These are phyloP conservation scores for Hyaloscypha finlandica DNA, from an alignment of 495 filamentous ascomycete species.

Conservation along the genomic window DNA sequence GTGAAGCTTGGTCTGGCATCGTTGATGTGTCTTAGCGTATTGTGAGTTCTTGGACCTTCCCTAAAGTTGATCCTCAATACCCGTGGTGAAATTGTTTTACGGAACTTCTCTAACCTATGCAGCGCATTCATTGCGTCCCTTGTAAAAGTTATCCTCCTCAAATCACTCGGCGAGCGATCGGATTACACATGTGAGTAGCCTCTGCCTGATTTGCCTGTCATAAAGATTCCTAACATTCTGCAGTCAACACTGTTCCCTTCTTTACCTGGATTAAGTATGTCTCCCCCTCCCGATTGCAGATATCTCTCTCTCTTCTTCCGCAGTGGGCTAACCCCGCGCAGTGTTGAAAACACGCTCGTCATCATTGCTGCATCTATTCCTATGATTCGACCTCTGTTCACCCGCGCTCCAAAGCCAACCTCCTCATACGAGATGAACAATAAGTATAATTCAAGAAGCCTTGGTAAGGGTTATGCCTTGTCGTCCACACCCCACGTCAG, in stretches of 20 bases:
- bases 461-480: background rate
- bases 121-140: too few species aligned
- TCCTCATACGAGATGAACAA: conserved; percentile 2
- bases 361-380: too few species aligned
- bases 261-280: conserved; percentile 6
- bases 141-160: too few species aligned
- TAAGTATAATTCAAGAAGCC: background rate
- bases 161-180: too few species aligned
- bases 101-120: too few species aligned
- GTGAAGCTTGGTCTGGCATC: too few species aligned
- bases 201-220: too few species aligned
- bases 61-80: background rate
- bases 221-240: background rate
- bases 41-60: background rate
- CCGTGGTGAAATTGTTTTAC: background rate
- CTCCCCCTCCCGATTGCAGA: background rate
- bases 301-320: background rate
- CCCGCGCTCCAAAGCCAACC: background rate
- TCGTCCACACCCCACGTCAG: background rate
- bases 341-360: too few species aligned
- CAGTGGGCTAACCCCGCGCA: too few species aligned
- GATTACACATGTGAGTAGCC: too few species aligned
- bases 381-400: background rate
- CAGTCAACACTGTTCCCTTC: conserved; percentile 3
- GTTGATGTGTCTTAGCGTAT: too few species aligned